phyloP scores from a whole-genome alignment of 1,284 basidiomycete genomes.

The Malassezia yamatoensis region DNA sequence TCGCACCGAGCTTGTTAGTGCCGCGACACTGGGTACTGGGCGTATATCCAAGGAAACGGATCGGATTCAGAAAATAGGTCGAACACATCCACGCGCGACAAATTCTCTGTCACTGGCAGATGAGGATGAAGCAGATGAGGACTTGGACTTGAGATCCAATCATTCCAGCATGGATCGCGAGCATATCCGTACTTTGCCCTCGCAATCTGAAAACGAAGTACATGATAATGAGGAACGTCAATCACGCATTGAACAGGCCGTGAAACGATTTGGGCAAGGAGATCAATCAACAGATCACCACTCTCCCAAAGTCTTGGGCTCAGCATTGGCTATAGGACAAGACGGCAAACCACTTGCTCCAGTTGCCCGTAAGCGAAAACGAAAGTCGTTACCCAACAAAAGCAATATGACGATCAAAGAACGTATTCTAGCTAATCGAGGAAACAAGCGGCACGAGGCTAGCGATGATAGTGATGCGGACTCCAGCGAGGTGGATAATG shows the following conservation, averaged over 20 bases:
- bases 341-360: slow-evolving; percentile 30
- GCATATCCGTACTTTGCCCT: slow-evolving; percentile 19
- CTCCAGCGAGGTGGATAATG: slow-evolving; percentile 11
- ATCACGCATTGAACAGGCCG: slow-evolving; percentile 9
- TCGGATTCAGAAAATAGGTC: slow-evolving; percentile 24
- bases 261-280: neutral
- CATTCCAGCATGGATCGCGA: slow-evolving; percentile 21
- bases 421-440: slow-evolving; percentile 12
- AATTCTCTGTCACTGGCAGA: slow-evolving; percentile 24
- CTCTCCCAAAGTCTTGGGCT: slow-evolving; percentile 20
- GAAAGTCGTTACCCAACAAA: slow-evolving; percentile 12
- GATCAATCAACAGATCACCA: neutral
- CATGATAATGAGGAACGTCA: neutral
- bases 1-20: slow-evolving; percentile 33
- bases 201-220: neutral
- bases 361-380: slow-evolving; percentile 26
- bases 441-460: slow-evolving; percentile 6
- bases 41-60: slow-evolving; percentile 29
- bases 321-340: slow-evolving; percentile 33
- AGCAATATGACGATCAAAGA: slow-evolving; percentile 18
- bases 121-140: slow-evolving; percentile 30
- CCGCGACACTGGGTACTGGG: slow-evolving; percentile 43
- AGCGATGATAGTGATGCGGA: slow-evolving; percentile 18
- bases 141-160: slow-evolving; percentile 20
- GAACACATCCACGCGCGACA: slow-evolving; percentile 4